phyloP scores from a whole-genome alignment of 164 flowering plant species.

The Piper betle region DNA sequence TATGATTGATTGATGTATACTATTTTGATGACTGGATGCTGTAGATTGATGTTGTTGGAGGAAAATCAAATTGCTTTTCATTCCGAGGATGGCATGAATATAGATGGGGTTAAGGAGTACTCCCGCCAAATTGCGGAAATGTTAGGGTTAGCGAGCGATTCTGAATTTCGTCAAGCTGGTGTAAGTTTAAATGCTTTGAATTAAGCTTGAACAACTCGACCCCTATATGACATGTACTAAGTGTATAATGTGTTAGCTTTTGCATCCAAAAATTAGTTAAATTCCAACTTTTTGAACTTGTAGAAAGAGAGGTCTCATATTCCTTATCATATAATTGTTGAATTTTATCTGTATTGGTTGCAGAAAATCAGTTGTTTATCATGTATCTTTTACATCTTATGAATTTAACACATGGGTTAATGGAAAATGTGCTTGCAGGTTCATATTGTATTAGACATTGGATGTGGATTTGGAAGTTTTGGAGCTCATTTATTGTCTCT shows the following conservation, averaged over 20 bases:
- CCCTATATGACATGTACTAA: background rate
- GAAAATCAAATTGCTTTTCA: conserved; percentile 96
- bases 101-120: conserved; percentile 89
- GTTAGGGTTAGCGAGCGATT: conserved; percentile 77
- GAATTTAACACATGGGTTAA: background rate
- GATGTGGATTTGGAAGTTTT: conserved; percentile 97
- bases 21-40: conserved; percentile 1
- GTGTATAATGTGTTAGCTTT: background rate
- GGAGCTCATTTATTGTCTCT: conserved; percentile 84
- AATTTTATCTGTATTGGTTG: too few species aligned
- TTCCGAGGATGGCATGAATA: conserved; percentile 64
- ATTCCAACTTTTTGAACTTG: too few species aligned
- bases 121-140: conserved; percentile 89
- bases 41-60: conserved; percentile 86
- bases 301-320: too few species aligned
- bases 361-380: background rate
- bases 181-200: conserved; percentile 40
- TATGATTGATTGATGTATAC: background rate
- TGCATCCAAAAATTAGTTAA: too few species aligned
- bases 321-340: too few species aligned
- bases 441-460: conserved; percentile 68
- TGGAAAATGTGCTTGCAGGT: conserved; percentile 53
- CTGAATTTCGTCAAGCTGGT: conserved; percentile 78
- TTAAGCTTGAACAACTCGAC: too few species aligned
- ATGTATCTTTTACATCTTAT: background rate